phyloP scores from a whole-genome alignment of 805 yeast species.

The Ogataea sp. region DNA sequence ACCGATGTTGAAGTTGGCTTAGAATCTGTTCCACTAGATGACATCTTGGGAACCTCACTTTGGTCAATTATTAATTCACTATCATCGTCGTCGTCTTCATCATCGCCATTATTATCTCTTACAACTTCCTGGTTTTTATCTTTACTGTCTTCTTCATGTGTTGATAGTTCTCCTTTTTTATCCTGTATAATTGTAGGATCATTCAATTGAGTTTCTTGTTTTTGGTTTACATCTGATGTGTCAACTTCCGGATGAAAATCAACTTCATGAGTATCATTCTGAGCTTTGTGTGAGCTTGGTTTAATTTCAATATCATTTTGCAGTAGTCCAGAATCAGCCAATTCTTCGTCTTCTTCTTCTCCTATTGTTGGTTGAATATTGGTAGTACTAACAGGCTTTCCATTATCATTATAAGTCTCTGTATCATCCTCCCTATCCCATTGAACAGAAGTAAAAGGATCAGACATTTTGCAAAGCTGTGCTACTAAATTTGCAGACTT shows the following conservation, averaged over 20 bases:
- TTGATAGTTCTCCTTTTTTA: no score
- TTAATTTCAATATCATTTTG: not conserved
- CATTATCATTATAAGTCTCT: not conserved
- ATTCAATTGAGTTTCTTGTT: no score
- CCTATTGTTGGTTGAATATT: constrained; percentile 3
- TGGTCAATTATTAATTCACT: not conserved
- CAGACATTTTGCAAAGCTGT: constrained; percentile 21
- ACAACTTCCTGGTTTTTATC: no score
- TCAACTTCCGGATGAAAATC: no score
- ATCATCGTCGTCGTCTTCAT: not conserved
- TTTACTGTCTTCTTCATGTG: no score
- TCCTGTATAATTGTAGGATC: no score
- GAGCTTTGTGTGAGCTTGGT: no score
- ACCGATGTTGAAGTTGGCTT: not conserved
- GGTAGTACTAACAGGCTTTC: not conserved
- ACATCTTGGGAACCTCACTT: not conserved
- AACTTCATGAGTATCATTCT: no score
- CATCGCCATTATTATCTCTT: not conserved
- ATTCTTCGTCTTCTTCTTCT: constrained; percentile 12
- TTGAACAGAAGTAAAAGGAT: constrained; percentile 49
- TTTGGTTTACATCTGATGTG: no score
- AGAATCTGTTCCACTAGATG: not conserved
- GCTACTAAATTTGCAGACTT: no score
- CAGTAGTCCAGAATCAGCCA: not conserved
- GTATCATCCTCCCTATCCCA: constrained; percentile 41